Conservation (phyloP, 495 filamentous ascomycete genomes). For the Acidomyces sp. region DNA sequence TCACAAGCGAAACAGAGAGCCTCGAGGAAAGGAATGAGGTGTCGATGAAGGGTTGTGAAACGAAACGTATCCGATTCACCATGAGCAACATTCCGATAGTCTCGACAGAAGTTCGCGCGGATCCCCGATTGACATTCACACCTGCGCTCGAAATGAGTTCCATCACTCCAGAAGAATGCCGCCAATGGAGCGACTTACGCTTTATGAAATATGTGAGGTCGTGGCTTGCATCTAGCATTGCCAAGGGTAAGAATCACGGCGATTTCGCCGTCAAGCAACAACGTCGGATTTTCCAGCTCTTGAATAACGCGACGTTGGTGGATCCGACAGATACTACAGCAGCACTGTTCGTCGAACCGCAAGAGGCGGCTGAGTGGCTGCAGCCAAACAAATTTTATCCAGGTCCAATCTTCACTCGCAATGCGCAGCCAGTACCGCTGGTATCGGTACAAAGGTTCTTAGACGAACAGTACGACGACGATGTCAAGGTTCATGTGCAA, state of each 20-base stretch:
- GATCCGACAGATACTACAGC: conserved; percentile 3
- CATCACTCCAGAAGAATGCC: no score
- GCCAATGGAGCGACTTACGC: no score
- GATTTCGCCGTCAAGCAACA: conserved; percentile 4
- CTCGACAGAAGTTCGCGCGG: no score
- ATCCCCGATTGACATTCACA: no score
- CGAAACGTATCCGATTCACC: no score
- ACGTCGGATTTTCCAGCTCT: conserved; percentile 11
- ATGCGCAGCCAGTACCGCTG: conserved; percentile 7
- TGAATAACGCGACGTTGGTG: conserved; percentile 6
- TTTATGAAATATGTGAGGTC: no score
- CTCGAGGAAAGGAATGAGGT: no score
- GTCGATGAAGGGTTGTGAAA: no score
- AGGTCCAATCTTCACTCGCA: conserved; percentile 11
- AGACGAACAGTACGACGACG: conserved; percentile 15
- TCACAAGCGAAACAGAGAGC: no score
- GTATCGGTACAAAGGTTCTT: conserved; percentile 4
- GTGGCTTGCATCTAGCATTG: neutral
- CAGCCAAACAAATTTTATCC: conserved; percentile 3
- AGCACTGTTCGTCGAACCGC: neutral
- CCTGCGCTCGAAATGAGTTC: no score
- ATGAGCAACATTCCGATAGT: no score
- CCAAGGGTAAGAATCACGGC: conserved; percentile 6
- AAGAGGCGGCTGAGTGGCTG: conserved; percentile 3
- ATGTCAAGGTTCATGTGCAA: conserved; percentile 9